These are phyloP conservation scores for Aspergillus coremiiformis DNA, from an alignment of 495 filamentous ascomycete species.

Conservation along the genomic window DNA sequence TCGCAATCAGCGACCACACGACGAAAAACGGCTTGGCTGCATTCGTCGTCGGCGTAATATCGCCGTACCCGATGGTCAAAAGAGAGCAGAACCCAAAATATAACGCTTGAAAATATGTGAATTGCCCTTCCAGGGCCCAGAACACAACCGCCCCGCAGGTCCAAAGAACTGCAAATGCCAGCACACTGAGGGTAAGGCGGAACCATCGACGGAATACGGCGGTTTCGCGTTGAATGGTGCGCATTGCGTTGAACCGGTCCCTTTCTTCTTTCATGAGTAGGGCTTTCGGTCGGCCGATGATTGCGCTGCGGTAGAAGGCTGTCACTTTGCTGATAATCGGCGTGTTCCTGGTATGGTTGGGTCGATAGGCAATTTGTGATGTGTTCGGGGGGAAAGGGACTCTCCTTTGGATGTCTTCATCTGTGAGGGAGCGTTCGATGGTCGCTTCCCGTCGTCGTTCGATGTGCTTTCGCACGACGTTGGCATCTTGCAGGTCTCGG, in stretches of 20 bases:
- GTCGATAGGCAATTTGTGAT: slow-evolving; percentile 6
- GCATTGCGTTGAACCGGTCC: slow-evolving; percentile 75
- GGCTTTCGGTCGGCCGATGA: slow-evolving; percentile 21
- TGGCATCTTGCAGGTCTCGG: slow-evolving; percentile 53
- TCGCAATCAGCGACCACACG: slow-evolving; percentile 65
- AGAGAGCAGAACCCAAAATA: slow-evolving; percentile 81
- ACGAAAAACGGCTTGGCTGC: slow-evolving; percentile 80
- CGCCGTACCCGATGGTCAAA: slow-evolving; percentile 87
- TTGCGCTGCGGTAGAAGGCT: slow-evolving; percentile 9
- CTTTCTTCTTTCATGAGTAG: slow-evolving; percentile 45
- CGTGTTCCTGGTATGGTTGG: slow-evolving; percentile 7
- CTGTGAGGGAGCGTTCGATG: slow-evolving; percentile 31
- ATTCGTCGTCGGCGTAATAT: slow-evolving; percentile 65
- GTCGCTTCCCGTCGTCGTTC: slow-evolving; percentile 51
- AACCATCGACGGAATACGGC: slow-evolving; percentile 60
- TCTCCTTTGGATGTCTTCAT: neutral
- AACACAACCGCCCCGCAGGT: slow-evolving; percentile 78
- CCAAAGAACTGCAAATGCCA: slow-evolving; percentile 64
- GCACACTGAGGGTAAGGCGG: slow-evolving; percentile 59
- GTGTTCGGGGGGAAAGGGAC: neutral
- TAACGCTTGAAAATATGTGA: slow-evolving; percentile 64
- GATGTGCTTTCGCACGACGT: slow-evolving; percentile 59
- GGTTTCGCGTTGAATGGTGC: slow-evolving; percentile 63
- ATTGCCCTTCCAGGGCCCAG: slow-evolving; percentile 42
- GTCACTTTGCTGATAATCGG: slow-evolving; percentile 23